Evolutionary conservation across 2,329 filamentous ascomycete species (phyloP).

Genomic region (Nemania diffusa): DNA sequence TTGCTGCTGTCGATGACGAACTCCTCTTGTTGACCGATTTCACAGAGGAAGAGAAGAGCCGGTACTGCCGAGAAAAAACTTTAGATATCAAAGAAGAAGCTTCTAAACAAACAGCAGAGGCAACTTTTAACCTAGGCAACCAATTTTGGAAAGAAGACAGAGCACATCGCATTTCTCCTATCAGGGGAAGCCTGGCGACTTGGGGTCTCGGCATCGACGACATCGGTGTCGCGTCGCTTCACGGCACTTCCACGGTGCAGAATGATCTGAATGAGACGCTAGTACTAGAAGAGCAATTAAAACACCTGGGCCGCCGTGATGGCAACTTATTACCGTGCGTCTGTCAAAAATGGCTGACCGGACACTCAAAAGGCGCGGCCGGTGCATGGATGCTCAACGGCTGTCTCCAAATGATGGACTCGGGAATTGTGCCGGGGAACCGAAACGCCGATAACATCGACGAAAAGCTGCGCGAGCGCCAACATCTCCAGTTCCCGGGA

Average conservation of each 20-base stretch:
- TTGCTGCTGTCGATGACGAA: conserved; percentile 64
- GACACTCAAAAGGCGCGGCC: conserved; percentile 98
- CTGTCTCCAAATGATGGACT: conserved; percentile 93
- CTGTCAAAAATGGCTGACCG: conserved; percentile 99
- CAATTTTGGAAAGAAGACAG: conserved; percentile 57
- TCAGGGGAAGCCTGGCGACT: conserved; percentile 93
- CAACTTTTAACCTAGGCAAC: conserved; percentile 91
- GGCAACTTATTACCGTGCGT: conserved; percentile 95
- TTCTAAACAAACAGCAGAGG: conserved; percentile 95
- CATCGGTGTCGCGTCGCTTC: conserved; percentile 94
- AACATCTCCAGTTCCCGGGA: conserved; percentile 91
- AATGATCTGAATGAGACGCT: conserved; percentile 99
- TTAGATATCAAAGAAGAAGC: conserved; percentile 84
- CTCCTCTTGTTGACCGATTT: too few species aligned
- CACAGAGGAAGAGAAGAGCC: too few species aligned
- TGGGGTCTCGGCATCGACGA: conserved; percentile 99
- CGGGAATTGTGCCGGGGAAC: conserved; percentile 93
- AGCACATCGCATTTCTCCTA: conserved; percentile 75
- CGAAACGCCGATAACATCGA: conserved; percentile 98
- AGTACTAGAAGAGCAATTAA: conserved; percentile 94
- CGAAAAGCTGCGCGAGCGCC: conserved; percentile 93
- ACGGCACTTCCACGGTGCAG: conserved; percentile 96
- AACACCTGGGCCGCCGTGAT: conserved; percentile 93
- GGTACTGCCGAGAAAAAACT: too few species aligned
- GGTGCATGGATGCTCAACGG: conserved; percentile 99